Evolutionary conservation across 306 rosid genomes (phyloP).

Genomic region (Cercis canadensis): DNA sequence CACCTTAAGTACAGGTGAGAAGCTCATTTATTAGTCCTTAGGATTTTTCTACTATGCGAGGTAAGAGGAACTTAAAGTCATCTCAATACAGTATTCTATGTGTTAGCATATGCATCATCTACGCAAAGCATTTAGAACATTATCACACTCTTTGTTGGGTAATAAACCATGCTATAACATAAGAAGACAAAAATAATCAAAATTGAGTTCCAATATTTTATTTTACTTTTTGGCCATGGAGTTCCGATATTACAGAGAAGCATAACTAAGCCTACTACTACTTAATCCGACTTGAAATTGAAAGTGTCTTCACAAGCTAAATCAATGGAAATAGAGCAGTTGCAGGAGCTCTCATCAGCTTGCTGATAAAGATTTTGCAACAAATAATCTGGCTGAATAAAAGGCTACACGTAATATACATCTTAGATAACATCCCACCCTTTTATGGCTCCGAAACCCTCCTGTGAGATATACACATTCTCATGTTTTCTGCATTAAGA

Average conservation of each 20-base stretch:
- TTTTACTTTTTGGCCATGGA: not conserved
- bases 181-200: not conserved
- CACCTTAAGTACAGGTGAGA: too few relatives aligned
- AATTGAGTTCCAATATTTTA: constrained; percentile 9
- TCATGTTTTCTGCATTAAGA: constrained; percentile 48
- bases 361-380: not conserved
- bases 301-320: constrained; percentile 3
- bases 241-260: constrained; percentile 17
- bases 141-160: not conserved
- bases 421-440: not conserved
- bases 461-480: not conserved
- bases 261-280: constrained; percentile 10
- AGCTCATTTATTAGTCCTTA: too few relatives aligned
- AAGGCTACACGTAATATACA: not conserved
- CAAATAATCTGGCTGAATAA: not conserved
- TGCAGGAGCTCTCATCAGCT: constrained; percentile 15
- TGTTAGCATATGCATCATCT: too few relatives aligned
- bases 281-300: constrained; percentile 16
- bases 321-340: constrained; percentile 2
- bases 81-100: too few relatives aligned
- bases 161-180: not conserved
- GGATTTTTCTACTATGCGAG: too few relatives aligned
- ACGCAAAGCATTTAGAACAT: not conserved
- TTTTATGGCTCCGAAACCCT: not conserved
- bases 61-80: too few relatives aligned